These are phyloP conservation scores for Malassezia brasiliensis DNA, from an alignment of 1,284 basidiomycete species.

Conservation along the genomic window DNA sequence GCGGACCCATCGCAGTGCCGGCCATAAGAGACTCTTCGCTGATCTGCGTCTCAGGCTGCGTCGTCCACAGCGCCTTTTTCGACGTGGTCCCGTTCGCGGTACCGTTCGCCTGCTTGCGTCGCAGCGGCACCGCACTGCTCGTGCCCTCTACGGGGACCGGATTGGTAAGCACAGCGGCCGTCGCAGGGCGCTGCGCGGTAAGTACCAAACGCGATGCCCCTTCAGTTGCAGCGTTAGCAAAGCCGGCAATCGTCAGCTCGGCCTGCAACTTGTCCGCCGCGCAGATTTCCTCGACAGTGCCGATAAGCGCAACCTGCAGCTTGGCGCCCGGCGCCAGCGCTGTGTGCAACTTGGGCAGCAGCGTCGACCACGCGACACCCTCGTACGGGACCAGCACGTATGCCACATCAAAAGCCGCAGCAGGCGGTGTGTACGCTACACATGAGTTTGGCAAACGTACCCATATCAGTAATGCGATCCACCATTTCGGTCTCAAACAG, in stretches of 20 bases:
- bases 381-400: conserved; percentile 26
- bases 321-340: conserved; percentile 23
- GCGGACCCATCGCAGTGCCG: conserved; percentile 23
- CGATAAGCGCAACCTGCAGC: conserved; percentile 25
- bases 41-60: conserved; percentile 29
- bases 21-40: conserved; percentile 33
- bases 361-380: conserved; percentile 22
- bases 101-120: conserved; percentile 23
- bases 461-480: conserved; percentile 40
- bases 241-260: conserved; percentile 34
- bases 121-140: conserved; percentile 23
- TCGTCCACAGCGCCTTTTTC: conserved; percentile 42
- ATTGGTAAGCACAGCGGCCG: not conserved
- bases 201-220: conserved; percentile 9
- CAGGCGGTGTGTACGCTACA: conserved; percentile 22
- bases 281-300: conserved; percentile 17
- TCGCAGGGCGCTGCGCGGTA: conserved; percentile 13
- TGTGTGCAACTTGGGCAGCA: conserved; percentile 24
- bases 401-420: conserved; percentile 24
- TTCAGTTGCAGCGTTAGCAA: conserved; percentile 6
- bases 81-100: conserved; percentile 7
- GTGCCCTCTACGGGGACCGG: not conserved
- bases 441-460: conserved; percentile 3
- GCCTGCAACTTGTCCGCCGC: conserved; percentile 20
- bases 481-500: conserved; percentile 46